Base-by-base conservation (phyloP, 2,329 filamentous ascomycete species). In the Aureobasidium zeae region DNA sequence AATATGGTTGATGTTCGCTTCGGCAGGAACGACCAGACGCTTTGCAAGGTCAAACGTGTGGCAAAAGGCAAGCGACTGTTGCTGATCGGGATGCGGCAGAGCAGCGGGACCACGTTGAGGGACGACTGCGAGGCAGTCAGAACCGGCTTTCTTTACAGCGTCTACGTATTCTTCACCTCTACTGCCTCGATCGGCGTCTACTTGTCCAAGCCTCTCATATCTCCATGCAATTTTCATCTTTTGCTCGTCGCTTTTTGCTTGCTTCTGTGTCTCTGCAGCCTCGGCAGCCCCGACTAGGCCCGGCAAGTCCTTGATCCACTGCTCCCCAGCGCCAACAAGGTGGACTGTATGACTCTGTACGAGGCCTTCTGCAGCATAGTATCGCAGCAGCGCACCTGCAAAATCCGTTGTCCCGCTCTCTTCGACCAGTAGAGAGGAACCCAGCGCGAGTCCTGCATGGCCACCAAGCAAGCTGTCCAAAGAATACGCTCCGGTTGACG, bases 201-300 rank as follows among this genome's bases (percentile, higher is more conserved):
- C 80, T 51, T 83, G 81, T 12, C 83, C 83, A 42, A 96, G 64
- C 24, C 79, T 76, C 63, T 96, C 88, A 65, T 98, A 98, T 61
- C 91, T 76, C 91, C 91, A 98, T 3, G 91, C 91, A 68, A 98
- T 98, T 68, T 94, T 96, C 91, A 98, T 96, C 63, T 81, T 88
- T 50, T 89, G 83, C 28, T 57, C 55, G 22, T 70, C 65, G n/a
- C 47, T 47, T 58, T 56, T 50, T 50, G 48, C 46, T 69, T 69
- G 29, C 26, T 69, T 59, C 15, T 48, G 63, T 24, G 70, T 66
- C 21, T 64, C 57, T 17, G 56, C 54, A 48, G 29, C 38, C 24
- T 57, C 57, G 55, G 69, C 61, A 38, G 70, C 64, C 50, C 70
- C 64, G 34, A 73, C 72, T 24, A 93, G 61, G 0, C 83, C 89